Base-by-base conservation (phyloP, 163 green algal species). In the Chlorella variabilis region DNA sequence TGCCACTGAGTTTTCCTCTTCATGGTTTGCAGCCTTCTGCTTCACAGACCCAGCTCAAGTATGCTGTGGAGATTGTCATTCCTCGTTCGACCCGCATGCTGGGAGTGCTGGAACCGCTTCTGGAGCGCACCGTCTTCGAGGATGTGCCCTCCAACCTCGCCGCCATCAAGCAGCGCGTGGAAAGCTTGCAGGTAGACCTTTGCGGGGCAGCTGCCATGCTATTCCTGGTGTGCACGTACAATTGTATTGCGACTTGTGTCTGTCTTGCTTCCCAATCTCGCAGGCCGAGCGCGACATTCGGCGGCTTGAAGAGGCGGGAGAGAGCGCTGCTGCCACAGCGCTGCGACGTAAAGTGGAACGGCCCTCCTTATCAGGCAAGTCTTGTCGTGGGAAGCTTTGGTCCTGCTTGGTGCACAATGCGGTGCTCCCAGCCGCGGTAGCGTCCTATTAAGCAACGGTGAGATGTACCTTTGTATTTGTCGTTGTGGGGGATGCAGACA, bases 11-110 rank as follows among this genome's bases (percentile, higher is more conserved):
- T 18, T 41, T 42, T 68, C n/a, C n/a, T n/a, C n/a, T n/a, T n/a
- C n/a, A 3, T 15, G 15, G 5, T 15, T 29, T 67, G 71, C 73
- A 70, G 56, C 38, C 38, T 2, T 42, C 56, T 4, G 38, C 15
- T 13, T 23, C 69, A 15, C 59, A 80, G 27, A 93, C 88, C 0
- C 54, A 86, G 49, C 87, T 94, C 29, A 91, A 90, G 79, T 94
- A 94, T 74, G 91, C 91, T 5, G 77, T 95, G 73, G 91, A 95
- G 77, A 82, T 94, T 4, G 41, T 90, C 54, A 90, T 92, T 25
- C 84, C 85, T 0, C 81, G 80, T 15, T 33, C 66, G 45, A 85
- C 78, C 3, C 83, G 76, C 67, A 75, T 90, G 77, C 62, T 90
- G 51, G 77, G 86, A 23, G 34, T 92, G 33, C 68, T 94, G 61